Conservation (phyloP, 345 rosid species). For the Arabis hirsuta region DNA sequence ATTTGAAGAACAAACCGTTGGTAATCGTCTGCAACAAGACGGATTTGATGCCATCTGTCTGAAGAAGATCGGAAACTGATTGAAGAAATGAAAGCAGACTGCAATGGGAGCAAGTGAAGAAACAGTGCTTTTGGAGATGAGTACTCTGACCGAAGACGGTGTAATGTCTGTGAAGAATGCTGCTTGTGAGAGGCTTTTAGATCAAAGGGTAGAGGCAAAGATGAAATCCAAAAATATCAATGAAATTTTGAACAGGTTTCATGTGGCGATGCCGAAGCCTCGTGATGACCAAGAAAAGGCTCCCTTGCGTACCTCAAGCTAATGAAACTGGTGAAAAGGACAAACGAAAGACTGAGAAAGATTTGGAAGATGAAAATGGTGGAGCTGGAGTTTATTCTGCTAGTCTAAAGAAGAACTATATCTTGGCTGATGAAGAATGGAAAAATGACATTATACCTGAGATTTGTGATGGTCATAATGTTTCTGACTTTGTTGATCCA, state of each 20-base stretch:
- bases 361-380: conserved; percentile 90
- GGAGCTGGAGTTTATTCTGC: conserved; percentile 97
- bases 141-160: conserved; percentile 83
- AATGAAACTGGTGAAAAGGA: conserved; percentile 62
- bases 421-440: conserved; percentile 82
- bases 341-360: conserved; percentile 80
- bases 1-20: conserved; percentile 90
- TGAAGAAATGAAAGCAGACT: conserved; percentile 78
- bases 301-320: conserved; percentile 72
- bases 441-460: conserved; percentile 88
- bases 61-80: conserved; percentile 78
- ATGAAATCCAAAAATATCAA: conserved; percentile 95
- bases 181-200: conserved; percentile 83
- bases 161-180: conserved; percentile 86
- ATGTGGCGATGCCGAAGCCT: conserved; percentile 86
- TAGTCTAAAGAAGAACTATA: conserved; percentile 76
- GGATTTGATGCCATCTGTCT: conserved; percentile 83
- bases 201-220: conserved; percentile 88
- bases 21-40: conserved; percentile 94
- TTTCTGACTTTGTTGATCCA: conserved; percentile 86
- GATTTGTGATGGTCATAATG: conserved; percentile 95
- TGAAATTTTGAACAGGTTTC: conserved; percentile 84
- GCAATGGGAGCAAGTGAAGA: conserved; percentile 63
- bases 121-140: conserved; percentile 76
- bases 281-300: conserved; percentile 81